These are phyloP conservation scores for Paulownia fortunei DNA, from an alignment of 257 asterid species.

Conservation along the genomic window DNA sequence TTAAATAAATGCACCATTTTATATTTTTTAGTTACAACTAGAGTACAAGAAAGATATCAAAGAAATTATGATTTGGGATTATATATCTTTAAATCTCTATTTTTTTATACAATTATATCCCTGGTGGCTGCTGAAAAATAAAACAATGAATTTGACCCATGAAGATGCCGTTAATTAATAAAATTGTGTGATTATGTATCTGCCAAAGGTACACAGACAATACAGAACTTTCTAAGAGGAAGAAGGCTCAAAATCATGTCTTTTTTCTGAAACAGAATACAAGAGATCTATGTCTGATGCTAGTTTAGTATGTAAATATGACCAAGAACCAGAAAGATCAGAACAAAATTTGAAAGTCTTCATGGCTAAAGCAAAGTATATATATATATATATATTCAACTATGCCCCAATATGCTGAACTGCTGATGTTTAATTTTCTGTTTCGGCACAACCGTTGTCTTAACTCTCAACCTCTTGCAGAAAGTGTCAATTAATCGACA, in stretches of 20 bases:
- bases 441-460: constrained; percentile 24
- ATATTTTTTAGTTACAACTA: background rate
- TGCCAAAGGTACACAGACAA: background rate
- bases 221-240: background rate
- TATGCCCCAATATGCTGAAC: no score
- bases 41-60: background rate
- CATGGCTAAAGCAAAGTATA: no score
- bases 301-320: background rate
- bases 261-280: background rate
- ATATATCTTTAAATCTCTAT: no score
- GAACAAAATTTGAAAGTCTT: constrained; percentile 7
- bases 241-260: background rate
- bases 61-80: background rate
- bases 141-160: background rate
- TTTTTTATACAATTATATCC: no score
- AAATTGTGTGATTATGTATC: background rate
- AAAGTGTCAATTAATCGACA: background rate
- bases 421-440: constrained; percentile 15
- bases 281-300: background rate
- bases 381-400: no score
- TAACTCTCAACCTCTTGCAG: constrained; percentile 27
- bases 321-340: background rate
- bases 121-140: no score
- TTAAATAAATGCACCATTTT: background rate
- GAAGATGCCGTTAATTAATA: background rate